phyloP scores from a whole-genome alignment of 2,329 filamentous ascomycete species.

The Fonsecaea nubica region DNA sequence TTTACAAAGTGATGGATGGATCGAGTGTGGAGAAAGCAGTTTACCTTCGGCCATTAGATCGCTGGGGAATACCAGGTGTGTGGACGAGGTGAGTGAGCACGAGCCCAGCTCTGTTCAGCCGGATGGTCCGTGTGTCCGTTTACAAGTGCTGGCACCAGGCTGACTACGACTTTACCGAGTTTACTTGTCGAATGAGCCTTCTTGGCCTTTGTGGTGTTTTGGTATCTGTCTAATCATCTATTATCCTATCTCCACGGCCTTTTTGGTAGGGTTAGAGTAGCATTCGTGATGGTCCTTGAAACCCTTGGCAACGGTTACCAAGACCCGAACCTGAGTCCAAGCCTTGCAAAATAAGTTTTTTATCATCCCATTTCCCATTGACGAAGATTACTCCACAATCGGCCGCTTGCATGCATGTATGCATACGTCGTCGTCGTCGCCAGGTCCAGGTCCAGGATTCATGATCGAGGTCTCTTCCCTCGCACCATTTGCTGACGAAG shows the following conservation, averaged over 20 bases:
- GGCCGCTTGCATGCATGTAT: background rate
- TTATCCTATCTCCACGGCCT: background rate
- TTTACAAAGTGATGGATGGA: slow-evolving; percentile 5
- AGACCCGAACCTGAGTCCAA: background rate
- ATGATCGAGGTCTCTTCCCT: too few species aligned
- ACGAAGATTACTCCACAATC: background rate
- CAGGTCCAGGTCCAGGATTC: too few species aligned
- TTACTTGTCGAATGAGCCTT: background rate
- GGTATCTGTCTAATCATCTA: background rate
- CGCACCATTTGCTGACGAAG: too few species aligned
- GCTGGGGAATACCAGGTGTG: background rate
- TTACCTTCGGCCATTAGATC: slow-evolving; percentile 10
- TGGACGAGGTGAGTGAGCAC: background rate
- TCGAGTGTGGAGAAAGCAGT: background rate
- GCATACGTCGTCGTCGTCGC: too few species aligned
- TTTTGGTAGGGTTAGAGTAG: background rate
- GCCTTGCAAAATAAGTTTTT: too few species aligned
- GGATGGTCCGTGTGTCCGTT: background rate
- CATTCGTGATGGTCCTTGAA: background rate
- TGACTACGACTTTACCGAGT: background rate
- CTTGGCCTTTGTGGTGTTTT: too few species aligned
- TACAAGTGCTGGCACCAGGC: slow-evolving; percentile 6
- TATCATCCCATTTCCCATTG: background rate
- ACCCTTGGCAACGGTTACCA: background rate
- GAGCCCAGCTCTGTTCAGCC: background rate